Base-by-base conservation (phyloP, 2,329 filamentous ascomycete genomes). In the Fonsecaea erecta region DNA sequence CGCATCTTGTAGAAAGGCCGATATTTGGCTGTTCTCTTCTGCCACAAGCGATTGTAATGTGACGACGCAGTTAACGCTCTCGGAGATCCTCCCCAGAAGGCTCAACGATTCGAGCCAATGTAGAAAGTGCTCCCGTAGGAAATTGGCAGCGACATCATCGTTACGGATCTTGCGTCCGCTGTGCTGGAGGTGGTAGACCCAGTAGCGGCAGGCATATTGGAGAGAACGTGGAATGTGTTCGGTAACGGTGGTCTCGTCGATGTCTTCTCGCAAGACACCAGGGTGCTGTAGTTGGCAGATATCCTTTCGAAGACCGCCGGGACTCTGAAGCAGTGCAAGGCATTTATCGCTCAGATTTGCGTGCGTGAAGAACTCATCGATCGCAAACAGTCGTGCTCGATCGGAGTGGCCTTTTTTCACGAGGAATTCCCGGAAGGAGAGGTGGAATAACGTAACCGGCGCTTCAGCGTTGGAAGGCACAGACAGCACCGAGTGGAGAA, bases 1-100 rank as follows among this genome's bases (percentile, higher is more conserved):
- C 18, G 73, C 72, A 68, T 79, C 75, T 34, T 73, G 28, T 8
- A 77, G 65, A 57, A 77, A 76, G 5, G 61, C 52, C 1, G 58
- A 63, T 11, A 73, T 34, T 40, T 60, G 11, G 28, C 48, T 9
- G 64, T 40, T 35, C 5, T 59, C 18, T 18, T 71, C 51, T n/a
- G n/a, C n/a, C 14, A 46, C n/a, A 5, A 51, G 32, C 52, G 55
- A 55, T 34, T 69, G 65, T 26, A 75, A 43, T 18, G 28, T 66
- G 40, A 61, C 52, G 3, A 71, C 68, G 16, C 66, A 64, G 24
- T 32, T 58, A 6, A 74, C 63, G 14, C 63, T 65, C n/a, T 74
- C 69, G 0, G 69, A 68, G 16, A 71, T 52, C 54, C 68, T 28
- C 26, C 67, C 71, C 1, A 74, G 16, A 0, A 72, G 40, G 46